These are phyloP conservation scores for Trichosanthes cucumerina DNA, from an alignment of 306 rosid genomes.

Conservation along the genomic window DNA sequence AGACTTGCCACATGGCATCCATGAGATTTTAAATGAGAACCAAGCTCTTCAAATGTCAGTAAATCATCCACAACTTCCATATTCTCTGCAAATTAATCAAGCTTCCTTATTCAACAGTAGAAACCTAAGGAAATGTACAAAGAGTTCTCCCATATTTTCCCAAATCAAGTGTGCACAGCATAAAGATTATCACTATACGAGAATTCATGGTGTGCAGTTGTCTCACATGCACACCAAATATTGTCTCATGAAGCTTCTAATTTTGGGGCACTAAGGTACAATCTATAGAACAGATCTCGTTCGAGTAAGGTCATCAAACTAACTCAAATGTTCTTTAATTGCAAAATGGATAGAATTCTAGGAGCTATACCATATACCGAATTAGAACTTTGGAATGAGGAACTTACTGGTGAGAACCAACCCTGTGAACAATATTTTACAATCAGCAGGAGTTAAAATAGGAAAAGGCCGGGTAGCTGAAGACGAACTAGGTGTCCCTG, in stretches of 20 bases:
- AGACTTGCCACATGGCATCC: constrained; percentile 79
- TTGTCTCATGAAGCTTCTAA: neutral
- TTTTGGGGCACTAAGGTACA: neutral
- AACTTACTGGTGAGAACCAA: constrained; percentile 66
- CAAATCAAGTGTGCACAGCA: neutral
- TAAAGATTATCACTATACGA: neutral
- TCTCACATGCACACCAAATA: neutral
- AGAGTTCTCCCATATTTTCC: neutral
- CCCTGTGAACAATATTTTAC: constrained; percentile 47
- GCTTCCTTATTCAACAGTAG: neutral
- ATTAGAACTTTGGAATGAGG: neutral
- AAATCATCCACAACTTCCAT: constrained; percentile 87
- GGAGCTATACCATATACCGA: neutral
- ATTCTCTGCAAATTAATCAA: constrained; percentile 49
- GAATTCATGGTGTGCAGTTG: neutral
- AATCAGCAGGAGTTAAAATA: constrained; percentile 30
- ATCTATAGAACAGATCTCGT: neutral
- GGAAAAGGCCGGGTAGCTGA: constrained; percentile 57
- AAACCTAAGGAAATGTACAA: neutral
- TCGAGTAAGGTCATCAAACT: neutral
- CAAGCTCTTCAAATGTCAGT: constrained; percentile 73
- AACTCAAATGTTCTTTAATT: neutral
- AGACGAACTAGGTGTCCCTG: constrained; percentile 29
- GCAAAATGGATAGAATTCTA: neutral
- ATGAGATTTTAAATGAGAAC: constrained; percentile 56